Base-by-base conservation (phyloP, 2,329 filamentous ascomycete species). In the Fusarium vanettenii region DNA sequence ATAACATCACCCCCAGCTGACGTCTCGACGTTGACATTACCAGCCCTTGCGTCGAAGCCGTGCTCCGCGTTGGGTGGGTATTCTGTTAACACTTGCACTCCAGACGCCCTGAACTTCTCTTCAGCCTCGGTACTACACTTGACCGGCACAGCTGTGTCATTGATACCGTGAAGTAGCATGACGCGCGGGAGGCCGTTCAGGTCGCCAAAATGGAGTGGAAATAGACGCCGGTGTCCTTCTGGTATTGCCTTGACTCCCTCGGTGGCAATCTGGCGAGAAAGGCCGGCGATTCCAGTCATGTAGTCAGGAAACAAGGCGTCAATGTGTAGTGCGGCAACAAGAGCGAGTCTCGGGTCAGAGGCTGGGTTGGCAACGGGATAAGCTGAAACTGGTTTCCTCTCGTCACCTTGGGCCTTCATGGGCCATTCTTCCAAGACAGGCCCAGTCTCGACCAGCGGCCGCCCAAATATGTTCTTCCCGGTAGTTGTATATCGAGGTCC, bases 291-390 rank as follows among this genome's bases (percentile, higher is more conserved):
- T 0, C 76, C 76, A 1, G 74, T 72, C n/a, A 78, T 72, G n/a
- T 78, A 78, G 11, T 78, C 76, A 4, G 70, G 74, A 25, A 75
- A 74, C 0, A 76, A 35, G 0, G 70, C 76, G 2, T 78, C 74
- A 2, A 78, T 43, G 5, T 78, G 76, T 0, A 78, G 50, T 10
- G 76, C 76, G 2, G 74, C 64, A 1, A 64, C 18, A 1, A 78
- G 31, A 1, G 31, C 31, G n/a, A 69, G 57, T 0, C 76, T 39
- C 0, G 52, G 41, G 11, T 75, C 70, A 13, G 56, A 11, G 8
- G 39, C 18, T 0, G 61, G 25, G 9, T 73, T 37, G 1, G 33
- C 13, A 0, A 55, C 25, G 0, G 70, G 66, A 5, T 78, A 70
- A 0, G 55, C 72, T 2, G 76, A 74, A 1, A 74, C 41, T 1